These are phyloP conservation scores for Talaromyces piceae DNA, from an alignment of 2,329 filamentous ascomycete genomes.

Conservation along the genomic window DNA sequence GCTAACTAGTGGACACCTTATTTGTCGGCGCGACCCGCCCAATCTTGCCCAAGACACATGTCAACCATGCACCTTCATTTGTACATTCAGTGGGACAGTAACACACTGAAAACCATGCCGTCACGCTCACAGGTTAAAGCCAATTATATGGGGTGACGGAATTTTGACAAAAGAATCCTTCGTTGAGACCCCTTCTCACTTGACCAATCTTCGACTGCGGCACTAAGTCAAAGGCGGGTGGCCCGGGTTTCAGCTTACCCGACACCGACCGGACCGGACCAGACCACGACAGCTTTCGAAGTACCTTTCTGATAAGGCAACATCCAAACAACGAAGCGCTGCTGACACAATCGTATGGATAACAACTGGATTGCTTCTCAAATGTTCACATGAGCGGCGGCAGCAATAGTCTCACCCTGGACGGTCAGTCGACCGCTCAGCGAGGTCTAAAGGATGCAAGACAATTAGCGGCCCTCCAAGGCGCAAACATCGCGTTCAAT, in stretches of 20 bases:
- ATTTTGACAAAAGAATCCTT: background rate
- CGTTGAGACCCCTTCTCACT: background rate
- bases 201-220: background rate
- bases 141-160: background rate
- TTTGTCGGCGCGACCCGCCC: too few relatives aligned
- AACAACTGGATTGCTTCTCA: background rate
- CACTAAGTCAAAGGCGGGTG: background rate
- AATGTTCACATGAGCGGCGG: constrained; percentile 26
- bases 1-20: too few relatives aligned
- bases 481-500: constrained; percentile 31
- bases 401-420: constrained; percentile 16
- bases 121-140: background rate
- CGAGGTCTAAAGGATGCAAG: constrained; percentile 14
- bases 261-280: too few relatives aligned
- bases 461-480: constrained; percentile 24
- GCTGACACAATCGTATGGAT: too few relatives aligned
- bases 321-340: background rate
- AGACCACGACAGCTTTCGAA: background rate
- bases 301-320: background rate
- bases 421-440: constrained; percentile 22
- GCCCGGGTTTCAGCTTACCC: background rate
- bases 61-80: background rate
- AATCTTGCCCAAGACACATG: background rate
- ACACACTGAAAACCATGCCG: background rate
- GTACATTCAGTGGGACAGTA: background rate